Evolutionary conservation across 2,329 filamentous ascomycete species (phyloP), one percentile per base, ranked within the genome.

Genomic region (Aschersonia sp.): DNA sequence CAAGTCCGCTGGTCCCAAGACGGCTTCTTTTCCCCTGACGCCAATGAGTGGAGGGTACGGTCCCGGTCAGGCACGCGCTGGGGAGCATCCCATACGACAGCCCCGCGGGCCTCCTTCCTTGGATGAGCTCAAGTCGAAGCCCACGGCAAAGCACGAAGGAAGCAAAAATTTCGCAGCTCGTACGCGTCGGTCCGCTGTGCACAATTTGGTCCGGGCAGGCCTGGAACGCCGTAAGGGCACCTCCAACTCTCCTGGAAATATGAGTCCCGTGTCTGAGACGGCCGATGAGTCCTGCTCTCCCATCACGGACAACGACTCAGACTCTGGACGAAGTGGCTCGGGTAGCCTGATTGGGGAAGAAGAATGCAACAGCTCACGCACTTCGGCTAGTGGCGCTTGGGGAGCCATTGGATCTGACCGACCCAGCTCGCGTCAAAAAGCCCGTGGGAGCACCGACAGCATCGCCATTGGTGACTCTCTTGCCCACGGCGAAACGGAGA

Each of bases 111-210:
- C 92, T 30, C 92, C 92, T 11, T 81, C 86, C 11, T 75, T 97
- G 45, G 92, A 98, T 55, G 92, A 98, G 68, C 79, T 98, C 50
- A 79, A 83, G 59, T 76, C 83, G 22, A 92, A 89, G 67, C 92
- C 92, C 1, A 97, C 90, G 7, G 82, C 87, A 55, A 95, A 88
- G 69, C 79, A 90, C 53, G 90, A 97, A 64, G 92, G 90, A 30
- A 95, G 90, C 79, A 83, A 95, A 78, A 98, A 98, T 71, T 98
- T 98, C 67, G 84, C 85, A 9, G 81, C 88, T 48, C 88, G 92
- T 51, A 89, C 94, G 59, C 87, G 92, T 50, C 87, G 90, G 53
- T 88, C 85, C 57, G 92, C 92, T 30, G 81, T 98, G 43, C 82
- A 89, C 69, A 95, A 88, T 61, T 77, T 98, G 45, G 86, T 95